Conservation (phyloP, 768 basidiomycete species). For the Cytidiella melzeri region DNA sequence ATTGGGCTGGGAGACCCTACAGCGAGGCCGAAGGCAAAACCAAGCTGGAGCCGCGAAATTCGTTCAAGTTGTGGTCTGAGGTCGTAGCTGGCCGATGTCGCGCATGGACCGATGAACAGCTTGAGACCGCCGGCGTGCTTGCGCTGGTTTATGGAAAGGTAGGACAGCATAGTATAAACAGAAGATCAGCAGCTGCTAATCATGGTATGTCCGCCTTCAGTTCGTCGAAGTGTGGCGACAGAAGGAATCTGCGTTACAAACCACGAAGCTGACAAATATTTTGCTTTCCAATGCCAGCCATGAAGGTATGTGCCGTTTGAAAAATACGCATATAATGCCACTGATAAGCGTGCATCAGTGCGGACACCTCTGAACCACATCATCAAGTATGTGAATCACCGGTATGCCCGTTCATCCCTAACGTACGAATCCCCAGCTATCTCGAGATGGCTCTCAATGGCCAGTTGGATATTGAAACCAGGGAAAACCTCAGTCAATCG, state of each 20-base stretch:
- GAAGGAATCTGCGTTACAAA: conserved; percentile 67
- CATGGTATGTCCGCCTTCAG: conserved; percentile 25
- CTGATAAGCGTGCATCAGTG: conserved; percentile 32
- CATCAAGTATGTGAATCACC: conserved; percentile 50
- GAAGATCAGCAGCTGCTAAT: too few species aligned
- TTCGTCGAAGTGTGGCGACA: conserved; percentile 86
- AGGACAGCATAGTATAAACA: too few species aligned
- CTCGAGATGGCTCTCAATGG: conserved; percentile 78
- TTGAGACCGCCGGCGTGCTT: conserved; percentile 76
- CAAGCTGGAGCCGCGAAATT: conserved; percentile 65
- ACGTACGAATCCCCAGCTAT: conserved; percentile 55
- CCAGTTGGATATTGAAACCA: conserved; percentile 62
- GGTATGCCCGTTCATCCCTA: too few species aligned
- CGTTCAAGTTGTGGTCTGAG: conserved; percentile 78
- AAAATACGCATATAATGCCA: background rate
- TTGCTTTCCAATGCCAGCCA: conserved; percentile 78
- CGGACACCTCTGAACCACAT: conserved; percentile 78
- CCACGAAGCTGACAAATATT: conserved; percentile 67
- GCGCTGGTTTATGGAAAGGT: conserved; percentile 76
- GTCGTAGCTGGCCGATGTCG: conserved; percentile 60
- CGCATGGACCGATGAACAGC: conserved; percentile 76
- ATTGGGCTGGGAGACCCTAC: conserved; percentile 76
- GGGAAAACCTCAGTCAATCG: conserved; percentile 65
- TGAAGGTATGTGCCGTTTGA: conserved; percentile 46
- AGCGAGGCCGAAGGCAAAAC: conserved; percentile 32